phyloP scores from a whole-genome alignment of 495 filamentous ascomycete genomes.

The Xylaria venustula region DNA sequence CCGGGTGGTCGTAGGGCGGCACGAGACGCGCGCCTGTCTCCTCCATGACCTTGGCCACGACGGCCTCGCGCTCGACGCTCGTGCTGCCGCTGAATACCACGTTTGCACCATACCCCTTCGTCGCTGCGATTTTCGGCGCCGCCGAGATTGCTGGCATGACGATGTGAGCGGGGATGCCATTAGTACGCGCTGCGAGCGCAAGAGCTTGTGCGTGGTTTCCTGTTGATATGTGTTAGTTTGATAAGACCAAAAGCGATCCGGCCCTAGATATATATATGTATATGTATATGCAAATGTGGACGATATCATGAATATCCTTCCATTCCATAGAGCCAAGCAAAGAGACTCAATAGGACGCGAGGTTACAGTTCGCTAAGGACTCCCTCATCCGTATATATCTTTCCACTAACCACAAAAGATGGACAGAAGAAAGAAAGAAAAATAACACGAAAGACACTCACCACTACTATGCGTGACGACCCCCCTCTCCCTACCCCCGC shows the following conservation, averaged over 20 bases:
- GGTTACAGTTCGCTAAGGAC: too few relatives aligned
- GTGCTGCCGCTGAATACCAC: constrained; percentile 84
- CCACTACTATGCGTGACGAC: constrained; percentile 93
- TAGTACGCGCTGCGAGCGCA: constrained; percentile 73
- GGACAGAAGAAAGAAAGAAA: constrained; percentile 3
- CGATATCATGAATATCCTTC: too few relatives aligned
- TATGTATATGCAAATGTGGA: neutral
- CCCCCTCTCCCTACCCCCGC: constrained; percentile 54
- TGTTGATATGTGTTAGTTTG: constrained; percentile 28
- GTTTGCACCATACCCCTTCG: constrained; percentile 68
- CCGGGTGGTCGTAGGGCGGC: constrained; percentile 86
- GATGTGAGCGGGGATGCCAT: constrained; percentile 65
- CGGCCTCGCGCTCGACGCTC: constrained; percentile 74
- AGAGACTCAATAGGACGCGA: too few relatives aligned
- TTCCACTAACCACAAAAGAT: neutral
- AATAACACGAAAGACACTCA: constrained; percentile 39
- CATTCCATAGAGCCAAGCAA: neutral
- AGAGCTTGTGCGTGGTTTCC: constrained; percentile 97
- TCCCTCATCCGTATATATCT: too few relatives aligned
- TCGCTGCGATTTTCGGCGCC: constrained; percentile 82
- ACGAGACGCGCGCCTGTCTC: constrained; percentile 73
- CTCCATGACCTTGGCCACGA: constrained; percentile 61
- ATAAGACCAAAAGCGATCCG: too few relatives aligned
- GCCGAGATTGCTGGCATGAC: constrained; percentile 88
- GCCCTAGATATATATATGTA: neutral